These are phyloP conservation scores for Picochlorum costavermella DNA, from an alignment of 139 green algal species.

Conservation along the genomic window DNA sequence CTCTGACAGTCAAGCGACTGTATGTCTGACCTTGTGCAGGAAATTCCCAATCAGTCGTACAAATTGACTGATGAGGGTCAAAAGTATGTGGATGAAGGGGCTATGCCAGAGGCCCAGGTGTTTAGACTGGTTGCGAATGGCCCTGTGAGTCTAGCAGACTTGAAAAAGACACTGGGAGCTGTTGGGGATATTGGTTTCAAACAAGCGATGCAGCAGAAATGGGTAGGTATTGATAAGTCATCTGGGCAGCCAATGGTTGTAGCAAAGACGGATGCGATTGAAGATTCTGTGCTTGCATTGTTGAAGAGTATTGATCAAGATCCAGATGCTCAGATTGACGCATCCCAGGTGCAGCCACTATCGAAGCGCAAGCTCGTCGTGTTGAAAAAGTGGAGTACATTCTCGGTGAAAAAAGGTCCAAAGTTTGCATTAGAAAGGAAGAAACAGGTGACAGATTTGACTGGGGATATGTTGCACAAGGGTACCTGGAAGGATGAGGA, in stretches of 20 bases:
- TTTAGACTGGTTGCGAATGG: conserved; percentile 59
- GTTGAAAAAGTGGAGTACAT: conserved; percentile 72
- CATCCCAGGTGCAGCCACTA: conserved; percentile 21
- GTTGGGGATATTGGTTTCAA: conserved; percentile 78
- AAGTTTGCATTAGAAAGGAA: conserved; percentile 90
- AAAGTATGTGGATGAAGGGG: conserved; percentile 46
- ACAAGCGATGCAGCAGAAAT: conserved; percentile 85
- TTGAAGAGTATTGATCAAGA: conserved; percentile 8
- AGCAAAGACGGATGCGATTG: conserved; percentile 46
- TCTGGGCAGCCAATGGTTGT: conserved; percentile 19
- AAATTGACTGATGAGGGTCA: conserved; percentile 71
- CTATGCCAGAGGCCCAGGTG: conserved; percentile 79
- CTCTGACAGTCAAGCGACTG: not conserved
- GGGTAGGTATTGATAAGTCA: conserved; percentile 62
- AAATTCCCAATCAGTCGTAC: conserved; percentile 55
- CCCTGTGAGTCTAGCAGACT: conserved; percentile 60
- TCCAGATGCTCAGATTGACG: not conserved
- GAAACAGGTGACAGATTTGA: conserved; percentile 91
- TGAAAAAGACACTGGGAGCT: conserved; percentile 62
- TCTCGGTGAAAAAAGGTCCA: conserved; percentile 72
- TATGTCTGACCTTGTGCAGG: conserved; percentile 36
- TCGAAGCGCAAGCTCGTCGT: conserved; percentile 82
- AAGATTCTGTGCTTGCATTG: conserved; percentile 54
- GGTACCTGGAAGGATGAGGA: conserved; percentile 72
- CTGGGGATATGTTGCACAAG: conserved; percentile 82